These are phyloP conservation scores for Phytophthora quininea DNA, from an alignment of 352 stramenopile genomes.

Conservation along the genomic window DNA sequence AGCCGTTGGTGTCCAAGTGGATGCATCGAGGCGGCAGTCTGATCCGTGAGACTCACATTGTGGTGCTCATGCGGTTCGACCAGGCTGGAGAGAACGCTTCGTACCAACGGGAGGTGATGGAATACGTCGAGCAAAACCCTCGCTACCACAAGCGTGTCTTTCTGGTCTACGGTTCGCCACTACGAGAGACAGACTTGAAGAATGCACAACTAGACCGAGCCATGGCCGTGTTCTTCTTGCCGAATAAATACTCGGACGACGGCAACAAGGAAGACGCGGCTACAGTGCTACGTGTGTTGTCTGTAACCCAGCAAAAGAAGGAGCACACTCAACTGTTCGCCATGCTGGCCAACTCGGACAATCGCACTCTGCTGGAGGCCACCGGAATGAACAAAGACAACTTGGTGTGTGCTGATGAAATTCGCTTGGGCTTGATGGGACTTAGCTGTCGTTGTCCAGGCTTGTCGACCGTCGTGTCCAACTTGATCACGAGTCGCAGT, in stretches of 20 bases:
- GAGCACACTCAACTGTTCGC: constrained; percentile 78
- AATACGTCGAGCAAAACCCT: constrained; percentile 74
- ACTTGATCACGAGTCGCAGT: constrained; percentile 82
- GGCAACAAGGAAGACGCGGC: constrained; percentile 82
- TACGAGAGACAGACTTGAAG: constrained; percentile 59
- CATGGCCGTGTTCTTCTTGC: constrained; percentile 84
- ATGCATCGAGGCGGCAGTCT: constrained; percentile 52
- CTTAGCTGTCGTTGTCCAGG: constrained; percentile 83
- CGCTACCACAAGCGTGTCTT: constrained; percentile 83
- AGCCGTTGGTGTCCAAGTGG: constrained; percentile 48
- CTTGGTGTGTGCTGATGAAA: constrained; percentile 80
- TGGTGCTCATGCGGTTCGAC: constrained; percentile 81
- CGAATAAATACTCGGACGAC: constrained; percentile 83
- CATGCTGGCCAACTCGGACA: constrained; percentile 87
- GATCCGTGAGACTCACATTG: constrained; percentile 81
- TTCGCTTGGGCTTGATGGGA: constrained; percentile 85
- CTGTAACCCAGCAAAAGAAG: constrained; percentile 67
- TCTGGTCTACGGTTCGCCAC: constrained; percentile 73
- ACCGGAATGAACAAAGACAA: constrained; percentile 73
- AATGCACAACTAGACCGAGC: constrained; percentile 67
- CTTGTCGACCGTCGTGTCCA: constrained; percentile 84
- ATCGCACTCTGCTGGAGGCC: constrained; percentile 77
- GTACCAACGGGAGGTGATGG: constrained; percentile 69
- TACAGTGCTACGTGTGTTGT: constrained; percentile 82
- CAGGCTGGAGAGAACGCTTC: constrained; percentile 46